Base-by-base conservation (phyloP, 106 monocot genomes). In the Apostasia shenzhenica region DNA sequence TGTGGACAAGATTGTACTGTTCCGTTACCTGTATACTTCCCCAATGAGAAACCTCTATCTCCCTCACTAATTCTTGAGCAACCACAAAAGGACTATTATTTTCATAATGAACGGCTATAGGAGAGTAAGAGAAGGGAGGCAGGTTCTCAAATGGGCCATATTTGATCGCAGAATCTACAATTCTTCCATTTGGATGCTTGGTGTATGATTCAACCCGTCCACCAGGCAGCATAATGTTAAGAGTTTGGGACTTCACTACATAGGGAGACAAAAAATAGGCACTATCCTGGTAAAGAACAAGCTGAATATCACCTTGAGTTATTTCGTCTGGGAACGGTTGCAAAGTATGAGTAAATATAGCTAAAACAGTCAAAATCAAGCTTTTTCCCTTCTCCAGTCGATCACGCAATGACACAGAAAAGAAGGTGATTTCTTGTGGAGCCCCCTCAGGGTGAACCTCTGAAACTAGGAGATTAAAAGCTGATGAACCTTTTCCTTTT, bases 31-130 rank as follows among this genome's bases (percentile, higher is more conserved):
- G 84, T 61, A 92, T 75, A 68, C 85, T 92, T 37, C 97, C 97
- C 97, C 97, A 99, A 66, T 92, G 97, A 41, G 97, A 99, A 70
- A 99, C 79, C 71, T 99, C 97, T 69, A 99, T 90, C 59, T 99
- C 97, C 57, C 92, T 80, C 26, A 82, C 40, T 48, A 99, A 71
- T 76, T 87, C 75, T 56, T 81, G 72, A 76, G 78, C 92, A 75
- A 99, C 85, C 43, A 77, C 76, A 85, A 99, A 99, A 73, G 97
- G 92, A 67, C 74, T 46, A 55, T 87, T 92, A 77, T 87, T 92
- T 73, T 99, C 97, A 77, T 89, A 99, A 76, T 99, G 97, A 50
- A 99, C 79, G 59, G 74, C 63, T 42, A 90, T 73, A 48, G 97
- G 79, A 48, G 71, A 74, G 67, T 85, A 83, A 40, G 86, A 84